Conservation (phyloP, 2,329 filamentous ascomycete genomes). For the Cercospora sp. region DNA sequence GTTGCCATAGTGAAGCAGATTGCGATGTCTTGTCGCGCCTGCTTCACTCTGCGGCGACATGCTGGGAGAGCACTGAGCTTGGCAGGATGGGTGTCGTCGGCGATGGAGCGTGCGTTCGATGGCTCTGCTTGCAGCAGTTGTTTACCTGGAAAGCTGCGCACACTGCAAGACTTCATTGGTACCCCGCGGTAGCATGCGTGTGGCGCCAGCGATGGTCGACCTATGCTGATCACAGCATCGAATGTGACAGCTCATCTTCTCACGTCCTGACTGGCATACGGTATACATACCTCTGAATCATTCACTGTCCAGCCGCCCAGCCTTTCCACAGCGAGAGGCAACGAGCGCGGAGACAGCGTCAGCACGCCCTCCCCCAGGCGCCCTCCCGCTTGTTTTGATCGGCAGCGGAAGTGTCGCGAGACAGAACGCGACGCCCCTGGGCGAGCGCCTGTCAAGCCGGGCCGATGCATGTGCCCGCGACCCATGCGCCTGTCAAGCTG, state of each 20-base stretch:
- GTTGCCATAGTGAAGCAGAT: background rate
- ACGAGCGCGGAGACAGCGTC: background rate
- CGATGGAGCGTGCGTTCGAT: background rate
- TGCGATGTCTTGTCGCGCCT: background rate
- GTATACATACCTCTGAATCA: background rate
- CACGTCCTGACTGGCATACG: background rate
- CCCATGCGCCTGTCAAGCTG: conserved; percentile 12
- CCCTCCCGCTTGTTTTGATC: background rate
- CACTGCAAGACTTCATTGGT: conserved; percentile 22
- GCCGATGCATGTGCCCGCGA: conserved; percentile 21
- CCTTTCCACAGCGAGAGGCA: background rate
- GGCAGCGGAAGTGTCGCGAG: background rate
- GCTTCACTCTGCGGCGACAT: background rate
- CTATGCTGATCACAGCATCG: conserved; percentile 23
- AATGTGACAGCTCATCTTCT: conserved; percentile 25
- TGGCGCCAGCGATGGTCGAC: conserved; percentile 19
- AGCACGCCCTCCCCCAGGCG: background rate
- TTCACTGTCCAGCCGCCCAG: background rate
- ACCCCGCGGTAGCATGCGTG: conserved; percentile 28
- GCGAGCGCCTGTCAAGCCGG: conserved; percentile 24
- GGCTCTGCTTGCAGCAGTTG: conserved; percentile 3
- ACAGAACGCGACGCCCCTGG: conserved; percentile 22
- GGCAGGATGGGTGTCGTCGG: background rate
- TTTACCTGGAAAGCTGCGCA: conserved; percentile 22
- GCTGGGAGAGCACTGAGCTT: background rate